phyloP scores from a whole-genome alignment of 306 rosid species.

The Citrullus colocynthis region DNA sequence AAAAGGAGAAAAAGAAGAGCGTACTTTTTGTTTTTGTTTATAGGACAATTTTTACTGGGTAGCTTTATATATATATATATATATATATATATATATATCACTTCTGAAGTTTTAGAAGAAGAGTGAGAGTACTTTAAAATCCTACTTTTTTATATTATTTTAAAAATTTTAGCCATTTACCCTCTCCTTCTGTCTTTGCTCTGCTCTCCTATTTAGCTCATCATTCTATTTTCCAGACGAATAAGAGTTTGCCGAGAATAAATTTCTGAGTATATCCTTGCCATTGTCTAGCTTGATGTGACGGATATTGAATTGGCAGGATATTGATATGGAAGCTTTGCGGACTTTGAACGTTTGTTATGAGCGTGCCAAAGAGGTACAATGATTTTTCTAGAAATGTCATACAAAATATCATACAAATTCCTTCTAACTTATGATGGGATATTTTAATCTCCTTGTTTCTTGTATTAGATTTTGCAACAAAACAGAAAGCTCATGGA shows the following conservation, averaged over 20 bases:
- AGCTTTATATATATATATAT: too few species aligned
- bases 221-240: background rate
- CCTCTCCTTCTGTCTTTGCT: background rate
- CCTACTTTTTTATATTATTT: background rate
- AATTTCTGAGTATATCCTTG: background rate
- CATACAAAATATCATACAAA: background rate
- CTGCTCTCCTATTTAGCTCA: background rate
- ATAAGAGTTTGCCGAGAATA: background rate
- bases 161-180: background rate
- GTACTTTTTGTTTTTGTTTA: background rate
- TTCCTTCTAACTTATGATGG: background rate
- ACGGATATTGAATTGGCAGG: constrained; percentile 32
- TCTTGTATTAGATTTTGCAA: constrained; percentile 49
- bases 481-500: constrained; percentile 63
- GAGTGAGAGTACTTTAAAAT: background rate
- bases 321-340: constrained; percentile 71
- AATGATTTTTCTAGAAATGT: background rate
- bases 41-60: too few species aligned
- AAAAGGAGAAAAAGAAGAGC: background rate
- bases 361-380: constrained; percentile 82
- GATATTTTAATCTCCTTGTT: background rate
- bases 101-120: background rate
- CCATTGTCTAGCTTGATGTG: background rate
- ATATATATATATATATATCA: background rate
- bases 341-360: constrained; percentile 52